Evolutionary conservation across 179 eudicot species (phyloP), one percentile per base, ranked within the genome.

Genomic region (Vitellaria paradoxa): DNA sequence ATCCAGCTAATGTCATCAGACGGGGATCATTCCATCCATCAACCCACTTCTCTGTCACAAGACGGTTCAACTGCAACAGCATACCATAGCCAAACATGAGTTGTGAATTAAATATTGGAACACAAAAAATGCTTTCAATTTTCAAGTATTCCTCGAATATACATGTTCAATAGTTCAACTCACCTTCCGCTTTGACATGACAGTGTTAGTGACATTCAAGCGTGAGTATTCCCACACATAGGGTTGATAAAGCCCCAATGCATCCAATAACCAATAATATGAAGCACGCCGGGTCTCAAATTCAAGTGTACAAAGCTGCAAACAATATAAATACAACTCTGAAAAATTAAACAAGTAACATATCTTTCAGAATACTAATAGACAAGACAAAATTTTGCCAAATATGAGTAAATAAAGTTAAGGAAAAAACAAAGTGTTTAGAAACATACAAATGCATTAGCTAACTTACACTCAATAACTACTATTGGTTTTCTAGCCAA

Each of bases 11-110:
- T 13, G 99, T 96, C 98, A 93, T 91, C 79, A 95, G 77, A 56
- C 97, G 92, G 61, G 99, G 99, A 84, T 93, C 98, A 84, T 95
- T 98, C 99, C 99, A 95, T 68, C 99, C 97, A 88, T 95, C 99
- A 72, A 95, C 94, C 88, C 88, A 91, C n/a, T 89, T 88, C 72
- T 93, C 91, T 40, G 93, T 91, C 66, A 95, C 99, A 71, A 93
- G 97, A 53, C 92, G 87, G 77, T 93, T 93, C 63, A 95, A 89
- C 99, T 93, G 90, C 74, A 80, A 78, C 8, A 81, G 40, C 66
- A 75, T 15, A 78, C 9, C 23, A 73, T 24, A 52, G 68, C 66
- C 42, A 65, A 65, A 7, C 42, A 63, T 6, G 20, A 40, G 46
- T 62, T 46, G 10, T 12, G 42, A 55, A 37, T 26, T 7, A 66